A percentile compares a stretch with the other conserved stretches of the same genome.
Conservation (phyloP, 1,139 yeast species). For the Zygotorulaspora mrakii region DNA sequence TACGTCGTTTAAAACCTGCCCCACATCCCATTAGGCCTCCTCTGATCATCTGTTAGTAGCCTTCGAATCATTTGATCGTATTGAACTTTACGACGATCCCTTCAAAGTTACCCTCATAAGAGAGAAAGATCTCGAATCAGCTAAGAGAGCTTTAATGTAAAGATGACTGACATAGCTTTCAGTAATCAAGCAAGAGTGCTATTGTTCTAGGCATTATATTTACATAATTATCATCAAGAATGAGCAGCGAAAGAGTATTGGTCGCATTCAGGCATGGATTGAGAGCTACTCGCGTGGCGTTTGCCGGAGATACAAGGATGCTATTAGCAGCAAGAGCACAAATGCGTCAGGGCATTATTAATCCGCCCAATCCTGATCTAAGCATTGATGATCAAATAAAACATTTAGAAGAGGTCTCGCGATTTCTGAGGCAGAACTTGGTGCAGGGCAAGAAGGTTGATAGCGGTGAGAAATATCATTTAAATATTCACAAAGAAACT, state of each 20-base stretch:
- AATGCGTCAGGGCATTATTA: conserved; percentile 58
- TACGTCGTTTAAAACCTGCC: too few relatives aligned
- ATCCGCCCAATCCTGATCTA: conserved; percentile 41
- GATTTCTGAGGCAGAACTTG: conserved; percentile 63
- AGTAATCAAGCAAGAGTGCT: too few relatives aligned
- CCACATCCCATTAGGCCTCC: too few relatives aligned
- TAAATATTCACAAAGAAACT: conserved; percentile 74
- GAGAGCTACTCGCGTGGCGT: conserved; percentile 69
- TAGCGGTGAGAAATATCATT: conserved; percentile 41
- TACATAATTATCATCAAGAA: too few relatives aligned
- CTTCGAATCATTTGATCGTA: too few relatives aligned
- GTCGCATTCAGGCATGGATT: conserved; percentile 65
- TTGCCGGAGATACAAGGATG: conserved; percentile 52
- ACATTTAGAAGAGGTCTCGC: conserved; percentile 66
- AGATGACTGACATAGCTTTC: too few relatives aligned
- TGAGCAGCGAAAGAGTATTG: conserved; percentile 36
- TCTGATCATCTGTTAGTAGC: too few relatives aligned
- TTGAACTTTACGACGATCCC: too few relatives aligned
- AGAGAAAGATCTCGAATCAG: too few relatives aligned
- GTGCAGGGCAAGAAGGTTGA: conserved; percentile 73
- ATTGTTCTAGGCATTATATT: too few relatives aligned
- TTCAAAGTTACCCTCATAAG: too few relatives aligned
- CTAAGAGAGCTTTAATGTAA: too few relatives aligned
- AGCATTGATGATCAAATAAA: conserved; percentile 50
- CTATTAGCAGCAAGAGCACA: conserved; percentile 60